These are phyloP conservation scores for Poronia punctata DNA, from an alignment of 495 filamentous ascomycete genomes.

Conservation along the genomic window DNA sequence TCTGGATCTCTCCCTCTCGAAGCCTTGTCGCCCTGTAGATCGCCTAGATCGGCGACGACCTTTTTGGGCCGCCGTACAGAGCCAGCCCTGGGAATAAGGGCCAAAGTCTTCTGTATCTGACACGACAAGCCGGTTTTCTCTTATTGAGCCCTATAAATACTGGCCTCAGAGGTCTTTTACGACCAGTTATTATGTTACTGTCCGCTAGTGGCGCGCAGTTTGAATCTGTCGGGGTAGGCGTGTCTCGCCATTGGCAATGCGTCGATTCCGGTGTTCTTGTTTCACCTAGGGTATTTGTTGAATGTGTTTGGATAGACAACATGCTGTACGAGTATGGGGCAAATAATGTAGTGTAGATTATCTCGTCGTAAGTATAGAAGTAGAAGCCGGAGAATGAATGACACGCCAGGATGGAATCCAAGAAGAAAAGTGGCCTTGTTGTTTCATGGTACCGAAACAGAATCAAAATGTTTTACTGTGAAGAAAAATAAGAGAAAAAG, in stretches of 20 bases:
- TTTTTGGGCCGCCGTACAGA: constrained; percentile 1
- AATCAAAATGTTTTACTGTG: too few relatives aligned
- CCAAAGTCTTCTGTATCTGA: constrained; percentile 1
- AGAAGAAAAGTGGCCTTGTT: too few relatives aligned
- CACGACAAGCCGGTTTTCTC: background rate
- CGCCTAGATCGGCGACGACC: constrained; percentile 5
- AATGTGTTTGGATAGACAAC: too few relatives aligned
- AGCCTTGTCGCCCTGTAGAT: constrained; percentile 1
- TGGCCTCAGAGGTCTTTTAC: constrained; percentile 4
- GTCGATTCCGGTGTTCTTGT: too few relatives aligned
- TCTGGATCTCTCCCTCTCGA: constrained; percentile 2
- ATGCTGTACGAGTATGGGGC: too few relatives aligned
- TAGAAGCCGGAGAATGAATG: too few relatives aligned
- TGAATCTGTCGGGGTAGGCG: background rate
- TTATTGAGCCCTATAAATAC: constrained; percentile 4
- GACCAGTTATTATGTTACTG: background rate
- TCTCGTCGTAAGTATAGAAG: too few relatives aligned
- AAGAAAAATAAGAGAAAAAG: too few relatives aligned
- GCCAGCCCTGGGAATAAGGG: constrained; percentile 1
- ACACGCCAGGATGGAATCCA: too few relatives aligned
- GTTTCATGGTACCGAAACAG: too few relatives aligned
- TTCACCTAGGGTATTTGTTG: too few relatives aligned
- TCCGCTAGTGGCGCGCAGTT: background rate
- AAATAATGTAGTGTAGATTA: too few relatives aligned
- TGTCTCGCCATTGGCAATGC: constrained; percentile 1